phyloP scores from a whole-genome alignment of 108 stramenopile species.

The Skeletonema grethae region DNA sequence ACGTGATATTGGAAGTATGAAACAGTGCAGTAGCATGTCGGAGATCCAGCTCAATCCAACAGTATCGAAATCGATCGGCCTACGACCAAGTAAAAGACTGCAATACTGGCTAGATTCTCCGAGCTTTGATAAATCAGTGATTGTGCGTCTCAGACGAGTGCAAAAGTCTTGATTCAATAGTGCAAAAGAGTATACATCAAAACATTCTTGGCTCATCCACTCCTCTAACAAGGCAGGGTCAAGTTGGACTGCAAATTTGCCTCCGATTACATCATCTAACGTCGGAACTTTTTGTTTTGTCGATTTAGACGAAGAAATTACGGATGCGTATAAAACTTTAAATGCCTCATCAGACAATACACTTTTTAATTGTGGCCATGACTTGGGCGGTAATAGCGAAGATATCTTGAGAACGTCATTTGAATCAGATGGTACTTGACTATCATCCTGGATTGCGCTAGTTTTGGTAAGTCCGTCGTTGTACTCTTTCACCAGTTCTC shows the following conservation, averaged over 20 bases:
- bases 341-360: slow-evolving; percentile 31
- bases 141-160: neutral
- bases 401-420: slow-evolving; percentile 11
- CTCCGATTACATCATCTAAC: slow-evolving; percentile 55
- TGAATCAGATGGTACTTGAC: slow-evolving; percentile 10
- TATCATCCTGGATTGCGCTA: slow-evolving; percentile 14
- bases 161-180: slow-evolving; percentile 50
- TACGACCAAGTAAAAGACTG: slow-evolving; percentile 14
- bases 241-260: slow-evolving; percentile 52
- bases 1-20: slow-evolving; percentile 59
- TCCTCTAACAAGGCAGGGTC: slow-evolving; percentile 58
- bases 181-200: slow-evolving; percentile 78
- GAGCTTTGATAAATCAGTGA: slow-evolving; percentile 33
- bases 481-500: slow-evolving; percentile 26
- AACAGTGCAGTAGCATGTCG: slow-evolving; percentile 69
- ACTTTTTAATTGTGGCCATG: slow-evolving; percentile 35
- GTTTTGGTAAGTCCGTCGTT: slow-evolving; percentile 9
- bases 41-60: slow-evolving; percentile 79
- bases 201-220: slow-evolving; percentile 71
- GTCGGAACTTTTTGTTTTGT: slow-evolving; percentile 29
- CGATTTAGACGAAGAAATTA: slow-evolving; percentile 36
- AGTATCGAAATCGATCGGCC: slow-evolving; percentile 63
- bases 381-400: slow-evolving; percentile 24
- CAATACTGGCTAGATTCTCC: slow-evolving; percentile 23
- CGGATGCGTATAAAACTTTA: slow-evolving; percentile 33